Base-by-base conservation (phyloP, 164 flowering plant genomes). In the Litsea cubeba region DNA sequence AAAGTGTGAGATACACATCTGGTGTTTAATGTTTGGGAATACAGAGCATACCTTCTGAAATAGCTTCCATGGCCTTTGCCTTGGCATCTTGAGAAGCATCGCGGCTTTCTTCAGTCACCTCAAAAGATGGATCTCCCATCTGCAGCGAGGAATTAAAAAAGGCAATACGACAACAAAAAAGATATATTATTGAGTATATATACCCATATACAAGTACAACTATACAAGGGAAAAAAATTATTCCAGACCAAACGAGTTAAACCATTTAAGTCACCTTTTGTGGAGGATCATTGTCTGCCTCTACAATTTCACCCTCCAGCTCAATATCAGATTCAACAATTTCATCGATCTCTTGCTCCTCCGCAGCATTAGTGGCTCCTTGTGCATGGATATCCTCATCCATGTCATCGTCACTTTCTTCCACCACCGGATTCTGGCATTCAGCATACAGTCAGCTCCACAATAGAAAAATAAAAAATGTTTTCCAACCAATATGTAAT, bases 121-220 rank as follows among this genome's bases (percentile, higher is more conserved):
- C 99, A 26, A 86, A n/a, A 4, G 95, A 80, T 0, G 91, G 46
- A 51, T 95, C 98, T 76, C 99, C 99, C 98, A 95, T 95, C 99
- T 95, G 72, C 78, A 67, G 35, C 28, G 14, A 50, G 26, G 57
- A 70, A 71, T 18, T 46, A 50, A 20, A 4, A 72, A 51, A 25
- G 57, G 64, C 15, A 50, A 25, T 3, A 54, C 10, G 46, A 70
- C 15, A 70, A 12, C 15, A 25, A 69, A 17, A 66, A 17, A 6
- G 49, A 28, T 25, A 24, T 63, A 12, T 3, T 63, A 24, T 63
- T 63, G 28, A 63, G 4, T 11, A 22, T 25, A 22, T 23, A 25
- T n/a, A 25, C 66, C 17, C 11, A 14, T 12, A 63, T 12, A 40
- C 35, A 40, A 40, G 10, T 7, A 8, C 60, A 63, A 63, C 28